Evolutionary conservation across 176 grass and related monocot species (phyloP).

Genomic region (Puya raimondii): DNA sequence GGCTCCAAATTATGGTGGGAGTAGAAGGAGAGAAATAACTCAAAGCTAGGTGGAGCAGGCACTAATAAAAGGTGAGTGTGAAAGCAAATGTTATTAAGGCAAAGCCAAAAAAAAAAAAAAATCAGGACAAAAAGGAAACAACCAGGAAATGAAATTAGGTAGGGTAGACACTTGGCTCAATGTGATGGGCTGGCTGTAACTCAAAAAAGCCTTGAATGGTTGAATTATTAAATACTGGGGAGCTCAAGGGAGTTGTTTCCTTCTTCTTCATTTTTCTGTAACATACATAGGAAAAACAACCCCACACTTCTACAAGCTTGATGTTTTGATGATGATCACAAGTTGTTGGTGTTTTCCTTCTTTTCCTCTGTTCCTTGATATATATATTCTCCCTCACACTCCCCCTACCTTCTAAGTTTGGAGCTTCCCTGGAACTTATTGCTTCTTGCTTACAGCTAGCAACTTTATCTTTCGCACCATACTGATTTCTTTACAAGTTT

Average conservation of each 20-base stretch:
- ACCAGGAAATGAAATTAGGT: not conserved
- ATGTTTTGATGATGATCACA: not conserved
- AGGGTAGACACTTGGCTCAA: not conserved
- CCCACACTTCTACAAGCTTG: not conserved
- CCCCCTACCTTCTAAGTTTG: not conserved
- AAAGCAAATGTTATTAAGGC: not conserved
- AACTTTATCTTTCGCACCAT: not conserved
- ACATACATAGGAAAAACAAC: not conserved
- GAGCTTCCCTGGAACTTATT: not conserved
- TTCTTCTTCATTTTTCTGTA: not conserved
- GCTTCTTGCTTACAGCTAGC: conserved; percentile 1
- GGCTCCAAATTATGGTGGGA: not conserved
- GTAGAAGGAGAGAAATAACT: not conserved
- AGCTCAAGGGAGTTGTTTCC: not conserved
- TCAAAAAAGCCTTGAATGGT: not conserved
- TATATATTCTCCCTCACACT: not conserved
- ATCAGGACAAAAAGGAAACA: not conserved
- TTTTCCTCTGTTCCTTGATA: not conserved
- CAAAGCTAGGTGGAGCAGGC: not conserved
- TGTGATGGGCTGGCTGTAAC: not conserved
- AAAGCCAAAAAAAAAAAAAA: not conserved
- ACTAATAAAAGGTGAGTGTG: not conserved
- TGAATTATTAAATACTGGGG: not conserved
- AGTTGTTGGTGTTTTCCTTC: too few species aligned
- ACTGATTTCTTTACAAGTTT: not conserved